Base-by-base conservation (phyloP, 495 filamentous ascomycete genomes). In the Hypoxylon rickii region DNA sequence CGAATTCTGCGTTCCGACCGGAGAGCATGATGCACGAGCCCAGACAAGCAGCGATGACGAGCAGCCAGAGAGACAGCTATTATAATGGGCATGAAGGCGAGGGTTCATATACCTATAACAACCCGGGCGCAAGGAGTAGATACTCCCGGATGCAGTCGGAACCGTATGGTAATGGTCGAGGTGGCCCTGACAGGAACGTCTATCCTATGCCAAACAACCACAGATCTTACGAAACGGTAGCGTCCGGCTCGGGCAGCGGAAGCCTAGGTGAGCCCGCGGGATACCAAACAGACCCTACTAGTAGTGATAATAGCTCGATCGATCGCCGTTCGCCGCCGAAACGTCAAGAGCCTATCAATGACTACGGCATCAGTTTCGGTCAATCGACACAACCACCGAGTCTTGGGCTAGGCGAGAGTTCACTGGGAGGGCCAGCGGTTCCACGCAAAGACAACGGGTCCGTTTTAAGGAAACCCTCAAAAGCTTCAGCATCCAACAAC, bases 231-330 rank as follows among this genome's bases (percentile, higher is more conserved):
- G 91, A 96, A 65, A 96, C 90, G 4, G 84, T 92, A 13, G 84
- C 86, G 18, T 87, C 89, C 0, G 84, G 80, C 0, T 85, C 86
- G 7, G 87, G 84, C 24, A 87, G 85, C 43, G 88, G 85, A 26
- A 86, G 83, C 42, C 82, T 85, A 41, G 83, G 74, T 41, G 89
- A 94, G 36, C 83, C 84, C 12, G 84, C 80, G 61, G 87, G 84
- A n/a, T 89, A 91, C 65, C 87, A 86, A 36, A 95, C 89, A 24
- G 90, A 96, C 58, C 92, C 90, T 1, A 80, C 77, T 31, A 95
- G 88, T 69, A 94, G 89, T 52, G 85, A 95, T 53, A 95, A 96
- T 72, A 95, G 89, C 73, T 95, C 89, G 3, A 80, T 92, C 47
- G 90, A 96, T 57, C 86, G 89, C 43, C 72, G 85, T 18, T 80